A percentile compares a stretch with the other conserved stretches of the same genome.
Conservation (phyloP, 192 early-diverging fungal genomes). For the Chytriomyces sp. region DNA sequence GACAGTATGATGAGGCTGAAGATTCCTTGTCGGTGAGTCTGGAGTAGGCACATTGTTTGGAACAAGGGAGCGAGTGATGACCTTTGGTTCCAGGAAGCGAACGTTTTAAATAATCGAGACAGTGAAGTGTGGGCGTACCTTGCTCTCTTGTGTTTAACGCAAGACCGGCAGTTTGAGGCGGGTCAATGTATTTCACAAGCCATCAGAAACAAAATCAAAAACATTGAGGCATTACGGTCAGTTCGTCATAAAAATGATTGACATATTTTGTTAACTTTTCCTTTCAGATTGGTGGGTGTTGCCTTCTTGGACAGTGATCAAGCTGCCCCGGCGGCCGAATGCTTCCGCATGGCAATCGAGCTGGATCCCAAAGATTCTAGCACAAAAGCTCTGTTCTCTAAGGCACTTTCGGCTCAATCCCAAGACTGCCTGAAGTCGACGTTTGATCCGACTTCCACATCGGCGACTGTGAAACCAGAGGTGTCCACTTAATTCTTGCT, state of each 20-base stretch:
- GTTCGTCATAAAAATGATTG: background rate
- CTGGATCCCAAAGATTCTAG: slow-evolving; percentile 35
- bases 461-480: no score
- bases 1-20: slow-evolving; percentile 56
- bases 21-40: slow-evolving; percentile 53
- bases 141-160: slow-evolving; percentile 46
- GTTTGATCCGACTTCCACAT: no score
- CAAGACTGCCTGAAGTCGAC: slow-evolving; percentile 10
- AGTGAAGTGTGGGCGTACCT: slow-evolving; percentile 59
- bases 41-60: background rate
- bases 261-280: background rate
- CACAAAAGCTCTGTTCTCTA: slow-evolving; percentile 9
- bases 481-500: no score
- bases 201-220: slow-evolving; percentile 48
- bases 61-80: slow-evolving; percentile 16
- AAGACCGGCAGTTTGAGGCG: slow-evolving; percentile 51
- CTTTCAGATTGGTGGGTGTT: slow-evolving; percentile 32
- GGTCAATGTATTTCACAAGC: slow-evolving; percentile 58
- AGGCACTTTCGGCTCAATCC: slow-evolving; percentile 9
- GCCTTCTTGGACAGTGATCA: slow-evolving; percentile 40
- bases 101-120: slow-evolving; percentile 60
- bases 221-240: slow-evolving; percentile 42
- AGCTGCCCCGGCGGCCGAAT: slow-evolving; percentile 44
- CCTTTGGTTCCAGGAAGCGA: slow-evolving; percentile 60
- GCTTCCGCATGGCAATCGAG: slow-evolving; percentile 50